These are phyloP conservation scores for Oryza nivara DNA, from an alignment of 176 grass and related monocot genomes.

Conservation along the genomic window DNA sequence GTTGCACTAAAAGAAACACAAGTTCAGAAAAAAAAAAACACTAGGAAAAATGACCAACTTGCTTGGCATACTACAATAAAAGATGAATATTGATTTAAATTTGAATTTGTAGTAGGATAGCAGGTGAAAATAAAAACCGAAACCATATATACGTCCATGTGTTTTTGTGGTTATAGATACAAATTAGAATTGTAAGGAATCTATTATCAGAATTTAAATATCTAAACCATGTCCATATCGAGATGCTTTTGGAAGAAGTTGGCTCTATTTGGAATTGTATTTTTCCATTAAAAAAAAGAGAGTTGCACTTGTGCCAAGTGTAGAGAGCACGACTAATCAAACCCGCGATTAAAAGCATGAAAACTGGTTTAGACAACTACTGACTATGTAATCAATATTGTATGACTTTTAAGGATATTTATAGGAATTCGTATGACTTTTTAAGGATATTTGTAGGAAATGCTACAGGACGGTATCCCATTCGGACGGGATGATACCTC, in stretches of 20 bases:
- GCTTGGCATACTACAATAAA: too few species aligned
- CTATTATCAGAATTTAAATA: not conserved
- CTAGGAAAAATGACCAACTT: too few species aligned
- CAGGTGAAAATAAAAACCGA: not conserved
- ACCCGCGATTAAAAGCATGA: not conserved
- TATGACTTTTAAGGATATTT: too few species aligned
- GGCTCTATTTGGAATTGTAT: constrained; percentile 36
- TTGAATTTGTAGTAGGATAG: not conserved
- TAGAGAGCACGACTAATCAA: not conserved
- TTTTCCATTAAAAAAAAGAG: not conserved
- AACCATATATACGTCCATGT: not conserved
- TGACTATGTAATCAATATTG: too few species aligned
- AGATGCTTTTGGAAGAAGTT: constrained; percentile 42
- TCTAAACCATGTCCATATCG: not conserved
- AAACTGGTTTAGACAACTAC: too few species aligned
- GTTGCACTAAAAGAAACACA: too few species aligned
- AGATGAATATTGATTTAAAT: not conserved
- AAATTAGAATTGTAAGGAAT: not conserved
- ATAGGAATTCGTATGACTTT: too few species aligned
- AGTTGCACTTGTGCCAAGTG: constrained; percentile 39
- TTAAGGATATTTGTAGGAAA: too few species aligned
- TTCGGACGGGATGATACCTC: too few species aligned
- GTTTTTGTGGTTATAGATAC: not conserved
- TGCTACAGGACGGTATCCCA: too few species aligned
- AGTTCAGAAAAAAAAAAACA: too few species aligned